Percentiles rank a stretch among this genome's conserved stretches.
Evolutionary conservation across 139 green algal species (phyloP).

Genomic region (Pleodorina starrii): DNA sequence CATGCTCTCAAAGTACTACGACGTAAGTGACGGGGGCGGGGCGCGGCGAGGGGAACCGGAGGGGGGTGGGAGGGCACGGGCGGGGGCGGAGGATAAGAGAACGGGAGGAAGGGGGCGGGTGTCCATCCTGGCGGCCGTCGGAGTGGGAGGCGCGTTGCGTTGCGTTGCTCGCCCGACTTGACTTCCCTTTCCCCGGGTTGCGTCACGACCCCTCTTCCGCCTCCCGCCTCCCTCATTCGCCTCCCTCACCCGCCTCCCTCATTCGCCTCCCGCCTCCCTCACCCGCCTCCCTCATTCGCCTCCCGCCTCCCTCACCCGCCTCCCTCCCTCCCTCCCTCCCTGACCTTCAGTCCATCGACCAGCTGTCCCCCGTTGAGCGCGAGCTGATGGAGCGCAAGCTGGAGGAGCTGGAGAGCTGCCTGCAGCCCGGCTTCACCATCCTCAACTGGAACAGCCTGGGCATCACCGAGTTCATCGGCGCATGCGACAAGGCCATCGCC

Average conservation of each 20-base stretch:
- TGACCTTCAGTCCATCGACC: slow-evolving; percentile 62
- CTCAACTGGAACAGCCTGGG: slow-evolving; percentile 95
- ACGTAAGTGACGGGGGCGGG: slow-evolving; percentile 54
- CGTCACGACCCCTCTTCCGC: no score
- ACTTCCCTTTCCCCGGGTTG: no score
- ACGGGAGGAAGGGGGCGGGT: no score
- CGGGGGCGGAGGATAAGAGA: no score
- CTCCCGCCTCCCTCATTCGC: neutral
- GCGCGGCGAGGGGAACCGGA: no score
- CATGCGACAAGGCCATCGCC: slow-evolving; percentile 83
- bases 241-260: neutral
- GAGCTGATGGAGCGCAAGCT: slow-evolving; percentile 80
- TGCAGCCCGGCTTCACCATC: slow-evolving; percentile 85
- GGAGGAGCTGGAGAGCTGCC: slow-evolving; percentile 72
- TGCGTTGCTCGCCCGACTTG: no score
- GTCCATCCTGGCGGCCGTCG: no score
- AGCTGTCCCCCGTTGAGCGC: slow-evolving; percentile 75
- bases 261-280: neutral
- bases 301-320: neutral
- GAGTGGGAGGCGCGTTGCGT: no score
- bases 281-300: neutral
- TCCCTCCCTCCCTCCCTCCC: neutral
- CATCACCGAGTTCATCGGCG: slow-evolving; percentile 88
- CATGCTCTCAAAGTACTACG: slow-evolving; percentile 87
- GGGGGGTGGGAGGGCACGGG: no score